Percentiles rank a stretch among this genome's conserved stretches.
These are phyloP conservation scores for Cryptosporidium canis DNA, from an alignment of 169 alveolate genomes.

Conservation along the genomic window DNA sequence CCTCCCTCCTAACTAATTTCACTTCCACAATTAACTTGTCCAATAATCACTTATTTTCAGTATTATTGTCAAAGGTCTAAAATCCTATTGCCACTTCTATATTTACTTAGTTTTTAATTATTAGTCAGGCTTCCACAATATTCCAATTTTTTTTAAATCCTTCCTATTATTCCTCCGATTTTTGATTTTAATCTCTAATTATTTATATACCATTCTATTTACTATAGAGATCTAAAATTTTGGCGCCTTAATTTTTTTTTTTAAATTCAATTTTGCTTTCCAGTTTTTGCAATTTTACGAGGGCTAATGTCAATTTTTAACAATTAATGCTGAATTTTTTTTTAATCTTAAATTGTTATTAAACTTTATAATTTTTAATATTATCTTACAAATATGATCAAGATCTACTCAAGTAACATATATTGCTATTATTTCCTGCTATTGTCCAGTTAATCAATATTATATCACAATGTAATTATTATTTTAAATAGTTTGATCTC, in stretches of 20 bases:
- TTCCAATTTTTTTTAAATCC: no score
- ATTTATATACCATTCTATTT: not conserved
- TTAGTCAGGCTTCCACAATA: no score
- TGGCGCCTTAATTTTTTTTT: not conserved
- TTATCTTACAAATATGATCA: no score
- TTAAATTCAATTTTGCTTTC: not conserved
- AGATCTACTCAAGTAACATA: no score
- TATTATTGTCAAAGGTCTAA: no score
- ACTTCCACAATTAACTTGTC: not conserved
- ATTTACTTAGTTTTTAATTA: no score
- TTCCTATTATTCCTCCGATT: not conserved
- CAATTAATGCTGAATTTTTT: not conserved
- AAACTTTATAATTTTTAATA: no score
- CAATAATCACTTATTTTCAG: not conserved
- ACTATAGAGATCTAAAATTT: constrained; percentile 30
- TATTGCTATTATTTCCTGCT: no score
- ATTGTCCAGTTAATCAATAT: no score
- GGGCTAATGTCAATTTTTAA: constrained; percentile 9
- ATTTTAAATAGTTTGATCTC: no score
- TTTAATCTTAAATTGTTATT: not conserved
- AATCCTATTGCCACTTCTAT: no score
- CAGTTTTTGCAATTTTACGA: constrained; percentile 20
- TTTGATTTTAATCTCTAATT: not conserved
- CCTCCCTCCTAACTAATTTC: not conserved
- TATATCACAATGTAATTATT: no score